Base-by-base conservation (phyloP, 2,329 filamentous ascomycete species). In the Colletotrichum scovillei region DNA sequence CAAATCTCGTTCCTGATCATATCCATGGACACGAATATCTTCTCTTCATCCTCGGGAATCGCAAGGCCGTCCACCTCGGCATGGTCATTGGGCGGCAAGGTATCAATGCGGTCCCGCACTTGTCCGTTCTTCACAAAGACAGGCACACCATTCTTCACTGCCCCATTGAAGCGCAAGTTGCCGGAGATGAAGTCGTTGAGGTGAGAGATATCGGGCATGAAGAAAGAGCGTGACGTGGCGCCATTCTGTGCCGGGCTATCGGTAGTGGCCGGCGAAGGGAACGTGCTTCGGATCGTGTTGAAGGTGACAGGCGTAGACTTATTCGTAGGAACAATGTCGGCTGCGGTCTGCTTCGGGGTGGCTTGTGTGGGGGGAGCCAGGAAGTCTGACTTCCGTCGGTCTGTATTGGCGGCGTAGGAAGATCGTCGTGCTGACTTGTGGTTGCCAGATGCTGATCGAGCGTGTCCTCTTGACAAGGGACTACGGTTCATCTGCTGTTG, bases 11-110 rank as follows among this genome's bases (percentile, higher is more conserved):
- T 86, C 52, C 88, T 87, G 81, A 90, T 89, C 86, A 90, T 90
- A 86, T 90, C 88, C 84, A 90, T 85, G 9, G 88, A 90, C 53
- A 90, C 88, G 74, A 90, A 89, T 35, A 90, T 90, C 75, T 87
- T 86, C 78, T 89, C 86, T 76, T 90, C 88, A 56, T 89, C 88
- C 68, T 87, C 82, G 3, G 88, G 85, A 9, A 90, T 80, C 60
- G 85, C 82, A 24, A 90, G 78, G 8, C 82, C 85, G 67, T 88
- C 87, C n/a, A 90, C 82, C 32, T 87, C 83, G 52, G 82, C 86
- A 72, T 90, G 87, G 16, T 83, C 77, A 38, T 81, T 79, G 2
- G 81, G 78, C 8, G 82, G 82, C 63, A 78, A 80, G 74, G 38
- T 80, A 28, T 79, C 78, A 7, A 80, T 78, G 22, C 79, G 83